Evolutionary conservation across 192 early-diverging fungal species (phyloP), one percentile per base, ranked within the genome.

Genomic region (Podila epigama): DNA sequence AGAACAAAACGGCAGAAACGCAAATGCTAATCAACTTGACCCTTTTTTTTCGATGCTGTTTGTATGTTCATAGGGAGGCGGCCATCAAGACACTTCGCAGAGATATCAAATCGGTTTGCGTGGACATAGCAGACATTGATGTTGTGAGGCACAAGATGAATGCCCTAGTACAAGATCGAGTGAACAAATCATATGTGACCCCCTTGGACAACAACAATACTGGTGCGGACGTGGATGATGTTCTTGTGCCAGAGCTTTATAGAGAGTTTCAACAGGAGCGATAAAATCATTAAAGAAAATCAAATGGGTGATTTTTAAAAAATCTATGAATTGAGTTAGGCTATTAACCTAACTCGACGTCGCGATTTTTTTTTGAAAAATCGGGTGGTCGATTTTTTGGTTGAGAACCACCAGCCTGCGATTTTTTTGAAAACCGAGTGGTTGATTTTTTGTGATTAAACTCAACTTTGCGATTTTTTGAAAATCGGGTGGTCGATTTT

Each of bases 51-150:
- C 52, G 2, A 12, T 0, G 13, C 4, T 59, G 6, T 28, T 34
- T 35, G 44, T 22, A 4, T 9, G n/a, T 32, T 56, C 15, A 22
- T 57, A 68, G 67, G 33, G 80, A 81, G 69, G 68, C 80, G 1
- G 80, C 67, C 4, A 51, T 81, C 4, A 16, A 44, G 13, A 48
- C 80, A 1, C 66, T 81, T 35, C 62, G 80, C 36, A 33, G 61
- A 29, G 50, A 77, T 33, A 77, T 81, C 8, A 13, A 36, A 9
- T 62, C 63, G 4, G 44, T 25, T 6, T 5, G 37, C 13, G 70
- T 81, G 15, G 51, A 51, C 11, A 39, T 59, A 40, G 29, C 15
- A 1, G 68, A 81, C 29, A 71, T 81, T 34, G 36, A 70, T 35
- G 13, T 20, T 15, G 54, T 68, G 13, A 33, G 70, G 2, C 27